These are phyloP conservation scores for Populus alba DNA, from an alignment of 345 rosid species.

Conservation along the genomic window DNA sequence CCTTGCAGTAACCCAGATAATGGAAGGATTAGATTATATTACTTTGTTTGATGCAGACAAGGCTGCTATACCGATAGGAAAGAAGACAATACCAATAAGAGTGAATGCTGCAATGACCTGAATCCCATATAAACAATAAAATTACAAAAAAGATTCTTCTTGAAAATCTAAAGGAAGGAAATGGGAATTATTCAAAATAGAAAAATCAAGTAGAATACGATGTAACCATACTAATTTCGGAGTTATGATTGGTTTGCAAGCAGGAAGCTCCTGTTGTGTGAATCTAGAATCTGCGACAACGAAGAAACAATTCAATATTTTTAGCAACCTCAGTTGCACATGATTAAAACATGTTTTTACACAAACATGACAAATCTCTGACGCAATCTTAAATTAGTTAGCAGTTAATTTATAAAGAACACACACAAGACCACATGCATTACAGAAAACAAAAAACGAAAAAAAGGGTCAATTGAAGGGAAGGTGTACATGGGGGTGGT, in stretches of 20 bases:
- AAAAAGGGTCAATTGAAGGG: no score
- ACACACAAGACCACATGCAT: no score
- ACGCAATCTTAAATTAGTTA: no score
- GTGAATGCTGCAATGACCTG: constrained; percentile 26
- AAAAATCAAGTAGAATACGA: no score
- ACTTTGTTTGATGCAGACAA: constrained; percentile 29
- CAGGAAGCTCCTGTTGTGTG: constrained; percentile 40
- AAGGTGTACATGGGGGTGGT: no score
- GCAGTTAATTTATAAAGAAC: no score
- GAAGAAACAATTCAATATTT: neutral
- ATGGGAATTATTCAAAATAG: no score
- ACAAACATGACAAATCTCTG: no score
- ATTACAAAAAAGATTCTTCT: neutral
- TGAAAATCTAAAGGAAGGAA: neutral
- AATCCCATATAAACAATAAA: neutral
- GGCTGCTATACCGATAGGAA: constrained; percentile 25
- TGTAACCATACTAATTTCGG: constrained; percentile 23
- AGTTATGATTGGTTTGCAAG: constrained; percentile 34
- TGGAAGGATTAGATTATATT: neutral
- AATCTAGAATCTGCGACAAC: constrained; percentile 28
- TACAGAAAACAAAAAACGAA: no score
- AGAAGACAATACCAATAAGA: constrained; percentile 16
- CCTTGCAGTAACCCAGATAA: neutral
- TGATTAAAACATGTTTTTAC: no score
- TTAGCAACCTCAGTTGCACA: no score